phyloP scores from a whole-genome alignment of 192 early-diverging fungal species.

The Coemansia sp. region DNA sequence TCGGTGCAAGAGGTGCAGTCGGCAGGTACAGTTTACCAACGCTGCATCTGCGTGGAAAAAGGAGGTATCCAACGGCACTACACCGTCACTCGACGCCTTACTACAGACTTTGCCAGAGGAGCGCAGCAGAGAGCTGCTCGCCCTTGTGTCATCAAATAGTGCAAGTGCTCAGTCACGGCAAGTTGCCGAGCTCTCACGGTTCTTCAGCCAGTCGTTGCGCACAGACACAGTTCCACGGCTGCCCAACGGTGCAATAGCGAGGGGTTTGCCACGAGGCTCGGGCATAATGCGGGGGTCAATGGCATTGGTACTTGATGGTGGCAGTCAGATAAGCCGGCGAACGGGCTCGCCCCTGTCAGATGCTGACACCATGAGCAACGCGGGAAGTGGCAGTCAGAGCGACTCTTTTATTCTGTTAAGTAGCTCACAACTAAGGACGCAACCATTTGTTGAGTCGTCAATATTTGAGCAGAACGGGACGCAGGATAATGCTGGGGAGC shows the following conservation, averaged over 20 bases:
- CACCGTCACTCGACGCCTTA: constrained; percentile 11
- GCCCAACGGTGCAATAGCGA: constrained; percentile 4
- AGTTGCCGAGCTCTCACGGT: constrained; percentile 19
- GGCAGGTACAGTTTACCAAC: constrained; percentile 15
- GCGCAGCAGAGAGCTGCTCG: constrained; percentile 17
- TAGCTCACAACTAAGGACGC: constrained; percentile 36
- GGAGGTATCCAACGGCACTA: background rate
- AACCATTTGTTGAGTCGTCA: background rate
- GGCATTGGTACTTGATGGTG: constrained; percentile 26
- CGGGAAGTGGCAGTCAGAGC: constrained; percentile 30
- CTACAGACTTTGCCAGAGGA: constrained; percentile 28
- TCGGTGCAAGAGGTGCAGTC: constrained; percentile 36
- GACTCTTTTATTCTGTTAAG: constrained; percentile 50
- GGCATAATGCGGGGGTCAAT: constrained; percentile 33
- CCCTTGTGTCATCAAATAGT: too few species aligned
- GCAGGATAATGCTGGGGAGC: too few species aligned
- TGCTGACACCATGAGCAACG: background rate
- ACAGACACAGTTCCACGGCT: constrained; percentile 20
- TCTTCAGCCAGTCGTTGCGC: constrained; percentile 35
- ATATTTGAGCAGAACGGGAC: background rate
- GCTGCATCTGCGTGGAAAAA: constrained; percentile 23
- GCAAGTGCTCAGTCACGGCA: background rate
- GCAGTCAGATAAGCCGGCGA: background rate
- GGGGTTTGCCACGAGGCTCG: background rate
- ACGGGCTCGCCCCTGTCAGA: constrained; percentile 5